These are phyloP conservation scores for Trypanosoma vivax DNA, from an alignment of 208 protist species.

Conservation along the genomic window DNA sequence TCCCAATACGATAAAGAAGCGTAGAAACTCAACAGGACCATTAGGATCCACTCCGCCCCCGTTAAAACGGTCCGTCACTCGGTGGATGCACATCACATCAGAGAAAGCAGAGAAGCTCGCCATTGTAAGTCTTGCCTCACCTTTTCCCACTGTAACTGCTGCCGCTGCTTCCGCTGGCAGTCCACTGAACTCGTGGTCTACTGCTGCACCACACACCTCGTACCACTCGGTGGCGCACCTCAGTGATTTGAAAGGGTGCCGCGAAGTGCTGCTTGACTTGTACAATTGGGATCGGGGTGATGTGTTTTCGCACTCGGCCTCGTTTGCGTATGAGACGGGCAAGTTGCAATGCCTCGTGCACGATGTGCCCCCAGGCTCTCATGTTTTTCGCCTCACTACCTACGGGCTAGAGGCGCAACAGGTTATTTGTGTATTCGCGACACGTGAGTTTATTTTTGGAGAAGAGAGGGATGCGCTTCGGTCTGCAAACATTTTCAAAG, in stretches of 20 bases:
- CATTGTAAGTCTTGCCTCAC: constrained; percentile 10
- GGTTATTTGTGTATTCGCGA: constrained; percentile 37
- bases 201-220: not conserved
- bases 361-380: constrained; percentile 32
- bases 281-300: constrained; percentile 66
- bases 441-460: constrained; percentile 32
- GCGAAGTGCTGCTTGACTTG: constrained; percentile 36
- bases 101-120: constrained; percentile 19
- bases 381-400: constrained; percentile 59
- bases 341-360: constrained; percentile 31
- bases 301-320: constrained; percentile 34
- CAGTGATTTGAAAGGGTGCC: constrained; percentile 7
- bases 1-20: constrained; percentile 5
- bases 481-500: constrained; percentile 24
- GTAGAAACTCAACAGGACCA: not conserved
- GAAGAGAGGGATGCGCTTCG: constrained; percentile 25
- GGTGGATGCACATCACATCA: constrained; percentile 29
- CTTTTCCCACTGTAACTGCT: not conserved
- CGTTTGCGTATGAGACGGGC: constrained; percentile 35
- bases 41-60: not conserved
- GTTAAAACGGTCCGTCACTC: constrained; percentile 9
- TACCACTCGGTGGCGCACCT: too few species aligned
- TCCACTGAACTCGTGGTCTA: not conserved
- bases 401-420: constrained; percentile 33
- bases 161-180: not conserved